A percentile compares a stretch with the other conserved stretches of the same genome.
Conservation (phyloP, 768 basidiomycete species). For the Leucogyrophana mollusca region DNA sequence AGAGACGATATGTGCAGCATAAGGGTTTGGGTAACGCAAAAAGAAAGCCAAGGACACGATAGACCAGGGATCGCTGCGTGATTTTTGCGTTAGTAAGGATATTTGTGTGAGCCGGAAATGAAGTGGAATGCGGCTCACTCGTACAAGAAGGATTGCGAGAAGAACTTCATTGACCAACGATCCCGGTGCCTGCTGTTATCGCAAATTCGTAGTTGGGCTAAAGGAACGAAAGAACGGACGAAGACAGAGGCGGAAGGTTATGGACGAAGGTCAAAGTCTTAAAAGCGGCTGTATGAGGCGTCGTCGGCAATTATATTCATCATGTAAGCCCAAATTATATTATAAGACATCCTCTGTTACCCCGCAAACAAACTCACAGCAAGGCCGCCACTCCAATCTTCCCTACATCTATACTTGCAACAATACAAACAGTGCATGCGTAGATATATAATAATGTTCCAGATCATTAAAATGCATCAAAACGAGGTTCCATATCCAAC, state of each 20-base stretch:
- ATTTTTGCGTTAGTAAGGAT: slow-evolving; percentile 13
- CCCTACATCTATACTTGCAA: background rate
- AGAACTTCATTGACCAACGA: slow-evolving; percentile 53
- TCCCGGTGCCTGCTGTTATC: slow-evolving; percentile 20
- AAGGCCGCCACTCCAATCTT: background rate
- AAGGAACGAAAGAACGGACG: background rate
- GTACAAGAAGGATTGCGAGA: slow-evolving; percentile 55
- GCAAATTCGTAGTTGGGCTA: background rate
- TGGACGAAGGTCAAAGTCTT: no score
- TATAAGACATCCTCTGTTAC: background rate
- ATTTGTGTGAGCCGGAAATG: background rate
- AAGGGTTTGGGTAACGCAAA: slow-evolving; percentile 94
- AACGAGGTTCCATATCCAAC: background rate
- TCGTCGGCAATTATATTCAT: slow-evolving; percentile 8
- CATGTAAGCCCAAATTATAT: background rate
- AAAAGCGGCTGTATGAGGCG: no score
- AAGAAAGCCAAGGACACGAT: slow-evolving; percentile 94
- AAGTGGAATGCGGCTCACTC: slow-evolving; percentile 37
- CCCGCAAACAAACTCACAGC: slow-evolving; percentile 1
- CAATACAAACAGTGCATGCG: background rate
- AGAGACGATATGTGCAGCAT: slow-evolving; percentile 89
- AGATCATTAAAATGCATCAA: background rate
- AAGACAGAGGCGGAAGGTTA: background rate
- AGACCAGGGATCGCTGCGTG: slow-evolving; percentile 83
- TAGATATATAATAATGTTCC: background rate